Conservation (phyloP, 495 filamentous ascomycete genomes). For the Neurospora discreta region DNA sequence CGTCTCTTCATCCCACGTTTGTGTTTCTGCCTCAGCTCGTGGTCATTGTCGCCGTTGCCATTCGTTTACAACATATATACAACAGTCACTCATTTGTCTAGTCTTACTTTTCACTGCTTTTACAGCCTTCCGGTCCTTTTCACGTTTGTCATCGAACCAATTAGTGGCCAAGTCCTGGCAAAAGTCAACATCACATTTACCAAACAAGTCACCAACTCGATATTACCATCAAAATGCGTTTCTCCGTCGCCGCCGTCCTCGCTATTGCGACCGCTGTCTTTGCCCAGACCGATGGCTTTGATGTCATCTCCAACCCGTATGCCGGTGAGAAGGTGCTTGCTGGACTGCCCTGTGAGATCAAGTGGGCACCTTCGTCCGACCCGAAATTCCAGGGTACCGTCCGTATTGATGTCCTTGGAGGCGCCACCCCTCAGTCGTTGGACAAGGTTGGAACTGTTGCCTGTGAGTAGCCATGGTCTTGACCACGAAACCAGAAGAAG, state of each 20-base stretch:
- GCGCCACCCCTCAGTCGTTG: constrained; percentile 18
- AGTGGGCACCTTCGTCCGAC: constrained; percentile 13
- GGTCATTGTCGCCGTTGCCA: constrained; percentile 2
- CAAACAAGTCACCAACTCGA: not conserved
- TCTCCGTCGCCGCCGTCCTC: constrained; percentile 30
- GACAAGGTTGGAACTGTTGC: constrained; percentile 19
- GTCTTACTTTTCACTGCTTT: not conserved
- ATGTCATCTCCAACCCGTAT: constrained; percentile 26
- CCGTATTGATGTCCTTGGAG: constrained; percentile 32
- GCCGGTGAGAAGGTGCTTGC: constrained; percentile 25
- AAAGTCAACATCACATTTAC: not conserved
- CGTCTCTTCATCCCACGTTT: not conserved
- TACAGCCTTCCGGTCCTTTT: constrained; percentile 1
- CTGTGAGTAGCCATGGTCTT: constrained; percentile 21
- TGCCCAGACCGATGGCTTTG: constrained; percentile 33
- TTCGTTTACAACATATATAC: constrained; percentile 4
- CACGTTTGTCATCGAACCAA: constrained; percentile 6
- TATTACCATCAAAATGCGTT: constrained; percentile 31
- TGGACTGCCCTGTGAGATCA: constrained; percentile 26
- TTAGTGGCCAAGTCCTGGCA: not conserved
- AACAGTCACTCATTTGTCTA: constrained; percentile 8
- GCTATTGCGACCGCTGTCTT: constrained; percentile 30
- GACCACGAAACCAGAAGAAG: not conserved
- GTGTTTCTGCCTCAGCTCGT: not conserved
- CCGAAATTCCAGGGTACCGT: constrained; percentile 21